A percentile compares a stretch with the other conserved stretches of the same genome.
These are phyloP conservation scores for Paramarasmius palmivorus DNA, from an alignment of 1,284 basidiomycete genomes.

Conservation along the genomic window DNA sequence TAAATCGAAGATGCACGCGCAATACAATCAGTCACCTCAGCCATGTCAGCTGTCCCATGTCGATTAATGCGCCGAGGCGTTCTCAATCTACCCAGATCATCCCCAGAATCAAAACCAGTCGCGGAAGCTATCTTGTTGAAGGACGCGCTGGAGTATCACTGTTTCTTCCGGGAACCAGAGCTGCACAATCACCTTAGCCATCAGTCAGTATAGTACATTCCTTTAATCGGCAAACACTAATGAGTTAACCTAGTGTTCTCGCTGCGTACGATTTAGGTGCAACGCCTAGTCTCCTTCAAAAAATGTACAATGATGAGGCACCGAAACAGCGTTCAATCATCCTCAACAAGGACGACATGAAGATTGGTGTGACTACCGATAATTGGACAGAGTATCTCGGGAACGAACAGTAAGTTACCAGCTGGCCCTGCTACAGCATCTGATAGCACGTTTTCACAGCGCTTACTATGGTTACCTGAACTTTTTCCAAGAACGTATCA, in stretches of 20 bases:
- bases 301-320: constrained; percentile 49
- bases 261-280: constrained; percentile 71
- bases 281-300: constrained; percentile 47
- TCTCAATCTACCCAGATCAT: constrained; percentile 51
- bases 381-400: constrained; percentile 63
- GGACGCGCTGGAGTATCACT: constrained; percentile 59
- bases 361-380: constrained; percentile 38
- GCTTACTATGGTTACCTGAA: constrained; percentile 52
- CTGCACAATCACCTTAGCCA: constrained; percentile 68
- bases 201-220: constrained; percentile 37
- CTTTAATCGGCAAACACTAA: neutral
- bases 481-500: constrained; percentile 57
- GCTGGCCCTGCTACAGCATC: neutral
- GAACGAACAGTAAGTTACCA: constrained; percentile 45
- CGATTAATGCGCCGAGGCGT: constrained; percentile 35
- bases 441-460: constrained; percentile 17
- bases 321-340: constrained; percentile 45
- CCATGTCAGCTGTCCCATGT: constrained; percentile 10
- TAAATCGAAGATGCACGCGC: too few relatives aligned
- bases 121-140: constrained; percentile 51
- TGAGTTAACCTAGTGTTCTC: constrained; percentile 39
- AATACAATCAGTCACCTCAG: too few relatives aligned
- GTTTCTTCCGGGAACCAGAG: constrained; percentile 48
- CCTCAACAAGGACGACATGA: constrained; percentile 36
- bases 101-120: constrained; percentile 43